Evolutionary conservation across 306 rosid genomes (phyloP).

Genomic region (Cucurbita moschata): DNA sequence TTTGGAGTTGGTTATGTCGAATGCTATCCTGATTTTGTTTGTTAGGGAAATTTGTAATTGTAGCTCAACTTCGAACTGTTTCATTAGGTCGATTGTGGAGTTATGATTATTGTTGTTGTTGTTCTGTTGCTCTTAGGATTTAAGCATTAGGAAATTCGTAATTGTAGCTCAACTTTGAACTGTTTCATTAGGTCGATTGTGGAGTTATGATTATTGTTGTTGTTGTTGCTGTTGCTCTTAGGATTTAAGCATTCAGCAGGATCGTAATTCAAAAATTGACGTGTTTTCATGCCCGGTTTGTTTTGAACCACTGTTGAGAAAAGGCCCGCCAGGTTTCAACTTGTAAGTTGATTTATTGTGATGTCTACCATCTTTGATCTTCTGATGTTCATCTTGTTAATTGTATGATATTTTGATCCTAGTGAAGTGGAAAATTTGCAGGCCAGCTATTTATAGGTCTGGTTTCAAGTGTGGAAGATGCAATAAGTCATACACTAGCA

Average conservation of each 20-base stretch:
- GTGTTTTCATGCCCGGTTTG: slow-evolving; percentile 72
- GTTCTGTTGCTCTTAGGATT: slow-evolving; percentile 20
- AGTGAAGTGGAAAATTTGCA: slow-evolving; percentile 18
- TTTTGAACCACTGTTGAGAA: slow-evolving; percentile 74
- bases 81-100: background rate
- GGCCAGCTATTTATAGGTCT: slow-evolving; percentile 80
- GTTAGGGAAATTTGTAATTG: background rate
- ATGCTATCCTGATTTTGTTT: background rate
- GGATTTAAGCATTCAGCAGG: slow-evolving; percentile 26
- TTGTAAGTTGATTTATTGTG: slow-evolving; percentile 38
- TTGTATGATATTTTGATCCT: background rate
- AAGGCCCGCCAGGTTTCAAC: slow-evolving; percentile 73
- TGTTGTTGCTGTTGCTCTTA: background rate
- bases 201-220: background rate
- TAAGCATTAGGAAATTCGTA: background rate
- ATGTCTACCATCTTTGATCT: background rate
- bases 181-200: background rate
- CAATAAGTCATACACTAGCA: slow-evolving; percentile 67
- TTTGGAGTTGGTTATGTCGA: background rate
- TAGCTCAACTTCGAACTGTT: background rate
- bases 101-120: background rate
- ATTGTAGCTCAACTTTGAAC: background rate
- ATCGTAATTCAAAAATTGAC: slow-evolving; percentile 29
- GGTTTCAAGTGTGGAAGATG: slow-evolving; percentile 77
- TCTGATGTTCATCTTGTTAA: background rate